Conservation (phyloP, 1,284 basidiomycete species). For the Athelia psychrophila region DNA sequence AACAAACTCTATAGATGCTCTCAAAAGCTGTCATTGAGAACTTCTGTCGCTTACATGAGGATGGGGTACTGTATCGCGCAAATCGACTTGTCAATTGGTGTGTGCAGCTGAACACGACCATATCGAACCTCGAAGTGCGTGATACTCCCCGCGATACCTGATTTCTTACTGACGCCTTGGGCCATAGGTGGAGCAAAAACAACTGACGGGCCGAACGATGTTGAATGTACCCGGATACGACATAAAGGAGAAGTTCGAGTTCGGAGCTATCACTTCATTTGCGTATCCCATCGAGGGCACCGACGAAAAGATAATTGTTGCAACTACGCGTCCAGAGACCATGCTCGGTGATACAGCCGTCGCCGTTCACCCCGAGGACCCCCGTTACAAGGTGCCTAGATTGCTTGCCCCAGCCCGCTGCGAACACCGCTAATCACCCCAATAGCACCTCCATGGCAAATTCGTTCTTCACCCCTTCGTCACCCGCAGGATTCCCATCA, state of each 20-base stretch:
- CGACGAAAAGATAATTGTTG: conserved; percentile 93
- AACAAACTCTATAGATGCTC: conserved; percentile 46
- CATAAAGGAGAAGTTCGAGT: conserved; percentile 92
- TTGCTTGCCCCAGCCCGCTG: background rate
- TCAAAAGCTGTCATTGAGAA: conserved; percentile 90
- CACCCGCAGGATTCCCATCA: conserved; percentile 84
- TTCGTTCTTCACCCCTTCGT: conserved; percentile 92
- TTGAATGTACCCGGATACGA: conserved; percentile 95
- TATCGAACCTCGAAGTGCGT: conserved; percentile 90
- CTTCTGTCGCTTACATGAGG: conserved; percentile 91
- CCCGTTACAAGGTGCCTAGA: conserved; percentile 69
- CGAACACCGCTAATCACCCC: background rate
- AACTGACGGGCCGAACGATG: conserved; percentile 86
- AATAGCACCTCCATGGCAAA: conserved; percentile 89
- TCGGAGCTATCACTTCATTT: conserved; percentile 95
- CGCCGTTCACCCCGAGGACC: conserved; percentile 94
- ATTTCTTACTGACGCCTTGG: background rate
- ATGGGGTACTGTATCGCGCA: conserved; percentile 93
- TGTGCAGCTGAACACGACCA: conserved; percentile 91
- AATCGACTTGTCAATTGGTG: conserved; percentile 99
- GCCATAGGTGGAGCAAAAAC: conserved; percentile 88
- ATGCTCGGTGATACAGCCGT: conserved; percentile 99
- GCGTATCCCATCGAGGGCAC: conserved; percentile 84
- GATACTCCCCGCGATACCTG: background rate
- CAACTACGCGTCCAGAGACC: conserved; percentile 98